Evolutionary conservation across 1,139 yeast species (phyloP).

Genomic region (Nakaseomyces glabratus): DNA sequence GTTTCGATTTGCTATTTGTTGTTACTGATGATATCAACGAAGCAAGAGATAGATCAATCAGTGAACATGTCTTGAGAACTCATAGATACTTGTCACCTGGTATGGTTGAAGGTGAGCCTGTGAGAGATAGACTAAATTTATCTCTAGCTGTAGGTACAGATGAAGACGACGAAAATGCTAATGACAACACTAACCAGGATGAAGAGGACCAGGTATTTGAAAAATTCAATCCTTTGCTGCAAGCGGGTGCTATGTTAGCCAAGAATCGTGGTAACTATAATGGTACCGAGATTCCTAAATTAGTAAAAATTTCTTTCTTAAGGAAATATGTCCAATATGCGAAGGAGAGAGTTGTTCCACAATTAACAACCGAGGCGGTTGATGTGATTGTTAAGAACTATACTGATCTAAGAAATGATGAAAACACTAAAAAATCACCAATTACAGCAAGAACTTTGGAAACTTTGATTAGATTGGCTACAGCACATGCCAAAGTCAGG

Average conservation of each 20-base stretch:
- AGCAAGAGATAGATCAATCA: slow-evolving; percentile 71
- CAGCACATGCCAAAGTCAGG: slow-evolving; percentile 95
- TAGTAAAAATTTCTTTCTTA: slow-evolving; percentile 75
- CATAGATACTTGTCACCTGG: slow-evolving; percentile 89
- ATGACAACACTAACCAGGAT: slow-evolving; percentile 30
- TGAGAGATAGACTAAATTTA: slow-evolving; percentile 63
- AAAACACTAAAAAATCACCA: slow-evolving; percentile 77
- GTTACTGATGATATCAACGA: slow-evolving; percentile 94
- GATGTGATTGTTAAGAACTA: slow-evolving; percentile 75
- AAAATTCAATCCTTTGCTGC: slow-evolving; percentile 72
- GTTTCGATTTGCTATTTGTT: slow-evolving; percentile 90
- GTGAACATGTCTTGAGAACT: slow-evolving; percentile 92
- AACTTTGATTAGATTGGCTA: slow-evolving; percentile 86
- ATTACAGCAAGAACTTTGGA: slow-evolving; percentile 97
- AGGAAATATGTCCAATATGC: slow-evolving; percentile 93
- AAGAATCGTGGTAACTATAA: slow-evolving; percentile 30
- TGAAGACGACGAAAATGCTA: slow-evolving; percentile 24
- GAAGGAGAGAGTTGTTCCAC: slow-evolving; percentile 79
- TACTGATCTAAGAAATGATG: slow-evolving; percentile 76
- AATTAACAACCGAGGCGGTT: slow-evolving; percentile 67
- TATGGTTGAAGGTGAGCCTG: slow-evolving; percentile 86
- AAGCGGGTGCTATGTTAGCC: slow-evolving; percentile 57
- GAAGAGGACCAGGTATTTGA: slow-evolving; percentile 55
- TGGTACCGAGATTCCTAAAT: slow-evolving; percentile 44
- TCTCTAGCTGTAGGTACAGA: slow-evolving; percentile 71